These are phyloP conservation scores for Yamadazyma tumulicola DNA, from an alignment of 805 yeast genomes.

Conservation along the genomic window DNA sequence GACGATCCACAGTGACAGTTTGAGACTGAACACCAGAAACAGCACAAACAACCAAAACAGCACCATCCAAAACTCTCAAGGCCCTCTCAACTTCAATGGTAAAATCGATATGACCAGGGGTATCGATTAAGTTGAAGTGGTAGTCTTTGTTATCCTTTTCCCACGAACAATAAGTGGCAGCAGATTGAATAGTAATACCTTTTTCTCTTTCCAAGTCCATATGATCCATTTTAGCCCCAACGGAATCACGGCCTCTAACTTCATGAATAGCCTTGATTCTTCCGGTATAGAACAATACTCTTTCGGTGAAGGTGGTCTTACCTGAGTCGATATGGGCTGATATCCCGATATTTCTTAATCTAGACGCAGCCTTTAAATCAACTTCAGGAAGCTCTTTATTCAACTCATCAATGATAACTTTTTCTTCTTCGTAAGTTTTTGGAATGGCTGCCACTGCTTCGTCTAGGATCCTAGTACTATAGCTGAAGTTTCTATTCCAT, in stretches of 20 bases:
- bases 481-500: conserved; percentile 4
- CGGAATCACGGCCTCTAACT: conserved; percentile 94
- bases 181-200: conserved; percentile 98
- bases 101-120: conserved; percentile 98
- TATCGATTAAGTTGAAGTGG: conserved; percentile 93
- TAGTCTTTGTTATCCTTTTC: conserved; percentile 63
- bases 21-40: conserved; percentile 98
- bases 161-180: conserved; percentile 99
- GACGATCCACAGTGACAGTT: conserved; percentile 97
- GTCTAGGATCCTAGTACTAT: conserved; percentile 4
- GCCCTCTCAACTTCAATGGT: conserved; percentile 99
- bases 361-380: conserved; percentile 49
- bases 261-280: conserved; percentile 96
- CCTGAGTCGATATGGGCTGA: conserved; percentile 99
- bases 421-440: conserved; percentile 67
- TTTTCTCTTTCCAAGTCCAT: conserved; percentile 98
- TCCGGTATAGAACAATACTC: conserved; percentile 94
- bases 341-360: conserved; percentile 91
- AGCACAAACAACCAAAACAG: conserved; percentile 97
- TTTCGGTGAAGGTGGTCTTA: conserved; percentile 95
- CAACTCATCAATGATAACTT: conserved; percentile 60
- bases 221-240: conserved; percentile 99
- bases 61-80: conserved; percentile 96
- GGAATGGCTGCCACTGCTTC: conserved; percentile 20
- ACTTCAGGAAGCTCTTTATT: conserved; percentile 43